These are phyloP conservation scores for Artemisia argyi DNA, from an alignment of 129 eudicot genomes.

Conservation along the genomic window DNA sequence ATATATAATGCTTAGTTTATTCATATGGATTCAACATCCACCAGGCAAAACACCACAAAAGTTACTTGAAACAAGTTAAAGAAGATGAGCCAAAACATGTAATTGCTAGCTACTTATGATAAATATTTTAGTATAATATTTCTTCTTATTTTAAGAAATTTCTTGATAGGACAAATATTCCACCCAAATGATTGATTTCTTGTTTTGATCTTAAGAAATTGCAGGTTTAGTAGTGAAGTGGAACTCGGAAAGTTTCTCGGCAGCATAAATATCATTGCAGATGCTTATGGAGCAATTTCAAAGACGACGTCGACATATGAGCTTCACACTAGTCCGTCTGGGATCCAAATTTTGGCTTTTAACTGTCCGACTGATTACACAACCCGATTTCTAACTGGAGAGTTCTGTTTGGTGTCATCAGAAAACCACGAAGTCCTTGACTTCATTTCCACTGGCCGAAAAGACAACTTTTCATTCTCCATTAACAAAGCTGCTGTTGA, in stretches of 20 bases:
- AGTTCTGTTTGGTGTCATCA: constrained; percentile 24
- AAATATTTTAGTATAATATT: no score
- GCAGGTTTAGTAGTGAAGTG: constrained; percentile 43
- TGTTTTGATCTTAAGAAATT: neutral
- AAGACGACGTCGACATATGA: neutral
- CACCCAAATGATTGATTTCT: neutral
- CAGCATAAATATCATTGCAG: constrained; percentile 25
- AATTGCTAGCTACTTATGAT: no score
- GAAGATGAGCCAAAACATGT: no score
- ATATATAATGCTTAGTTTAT: no score
- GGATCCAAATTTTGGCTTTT: constrained; percentile 27
- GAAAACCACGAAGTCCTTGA: constrained; percentile 7
- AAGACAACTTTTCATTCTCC: constrained; percentile 28
- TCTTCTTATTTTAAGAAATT: no score
- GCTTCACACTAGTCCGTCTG: constrained; percentile 16
- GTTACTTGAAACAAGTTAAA: no score
- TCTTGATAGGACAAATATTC: neutral
- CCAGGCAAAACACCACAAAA: no score
- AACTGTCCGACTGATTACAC: neutral
- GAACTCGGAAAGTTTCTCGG: constrained; percentile 30
- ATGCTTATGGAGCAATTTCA: constrained; percentile 24
- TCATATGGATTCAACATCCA: no score
- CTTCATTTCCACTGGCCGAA: constrained; percentile 22
- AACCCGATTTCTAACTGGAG: neutral
- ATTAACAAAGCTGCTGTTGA: constrained; percentile 30